A percentile compares a stretch with the other conserved stretches of the same genome.
Conservation (phyloP, 768 basidiomycete genomes). For the Phlebiopsis gigantea region DNA sequence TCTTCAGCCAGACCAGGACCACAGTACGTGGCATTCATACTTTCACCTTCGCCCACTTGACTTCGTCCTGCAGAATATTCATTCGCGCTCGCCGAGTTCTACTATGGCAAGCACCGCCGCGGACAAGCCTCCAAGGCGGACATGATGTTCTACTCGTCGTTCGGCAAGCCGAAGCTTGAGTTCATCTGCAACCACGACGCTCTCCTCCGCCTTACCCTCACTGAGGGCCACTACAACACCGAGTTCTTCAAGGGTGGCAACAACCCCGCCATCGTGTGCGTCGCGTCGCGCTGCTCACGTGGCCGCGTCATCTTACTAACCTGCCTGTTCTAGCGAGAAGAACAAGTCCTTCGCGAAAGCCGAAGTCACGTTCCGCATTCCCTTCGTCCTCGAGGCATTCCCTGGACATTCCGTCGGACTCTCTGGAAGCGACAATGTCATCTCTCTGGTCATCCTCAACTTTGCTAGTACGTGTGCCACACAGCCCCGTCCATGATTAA, state of each 20-base stretch:
- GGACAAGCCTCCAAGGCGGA: conserved; percentile 7
- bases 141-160: conserved; percentile 17
- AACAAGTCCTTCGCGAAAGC: conserved; percentile 12
- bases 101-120: conserved; percentile 9
- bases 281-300: background rate
- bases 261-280: conserved; percentile 9
- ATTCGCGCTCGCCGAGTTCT: conserved; percentile 17
- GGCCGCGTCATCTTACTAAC: background rate
- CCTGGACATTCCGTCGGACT: conserved; percentile 20
- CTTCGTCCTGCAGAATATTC: background rate
- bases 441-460: conserved; percentile 19
- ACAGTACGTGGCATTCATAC: conserved; percentile 10
- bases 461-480: conserved; percentile 7
- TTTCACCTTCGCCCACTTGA: too few relatives aligned
- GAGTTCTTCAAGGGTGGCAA: conserved; percentile 15
- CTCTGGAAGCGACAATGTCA: conserved; percentile 17
- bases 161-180: conserved; percentile 23
- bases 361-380: conserved; percentile 22
- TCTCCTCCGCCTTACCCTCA: conserved; percentile 22
- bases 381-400: conserved; percentile 17
- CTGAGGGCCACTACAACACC: conserved; percentile 21
- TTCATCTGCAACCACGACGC: conserved; percentile 30
- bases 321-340: conserved; percentile 3
- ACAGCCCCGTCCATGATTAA: background rate
- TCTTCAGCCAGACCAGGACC: conserved; percentile 14